Base-by-base conservation (phyloP, 768 basidiomycete species). In the Leccinum barrowsii region DNA sequence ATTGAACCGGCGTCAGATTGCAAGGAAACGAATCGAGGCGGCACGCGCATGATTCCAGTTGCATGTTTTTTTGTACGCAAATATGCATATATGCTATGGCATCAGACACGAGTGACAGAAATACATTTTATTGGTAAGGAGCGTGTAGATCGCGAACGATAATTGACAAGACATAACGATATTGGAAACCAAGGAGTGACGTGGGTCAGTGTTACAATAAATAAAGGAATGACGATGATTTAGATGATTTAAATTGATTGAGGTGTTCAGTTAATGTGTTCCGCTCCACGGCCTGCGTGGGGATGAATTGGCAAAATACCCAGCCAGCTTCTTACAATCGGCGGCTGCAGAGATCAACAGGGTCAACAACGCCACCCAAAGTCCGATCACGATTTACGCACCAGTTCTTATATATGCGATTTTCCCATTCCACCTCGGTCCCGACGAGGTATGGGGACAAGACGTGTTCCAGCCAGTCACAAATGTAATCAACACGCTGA, bases 21-120 rank as follows among this genome's bases (percentile, higher is more conserved):
- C 92, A 65, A 84, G 91, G 78, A 89, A 80, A 81, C 85, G 92
- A 67, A 92, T 93, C 68, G 89, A 92, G 78, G 92, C 92, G 68
- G 85, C 80, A 37, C 89, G 92, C 67, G 75, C 75, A 74, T 83
- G 76, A 76, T 57, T 55, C 58, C 61, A 66, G 28, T 53, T 34
- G 54, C 52, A 60, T 69, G 60, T 63, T 57, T 60, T 65, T 62
- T 65, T 66, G 65, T 73, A 74, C 63, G 56, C 67, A 55, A 63
- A 60, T 61, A 69, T 74, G 67, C 73, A 60, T 21, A 60, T 70
- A 63, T 67, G 59, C 60, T 62, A 71, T 73, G 67, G 48, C 64
- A 60, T 28, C 56, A 50, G n/a, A 40, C 35, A 48, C 35, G 47
- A 26, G 26, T 50, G 30, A 40, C 35, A 57, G 17, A 48, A 47